Conservation (phyloP, 2,329 filamentous ascomycete species). For the Septoria petroselini region DNA sequence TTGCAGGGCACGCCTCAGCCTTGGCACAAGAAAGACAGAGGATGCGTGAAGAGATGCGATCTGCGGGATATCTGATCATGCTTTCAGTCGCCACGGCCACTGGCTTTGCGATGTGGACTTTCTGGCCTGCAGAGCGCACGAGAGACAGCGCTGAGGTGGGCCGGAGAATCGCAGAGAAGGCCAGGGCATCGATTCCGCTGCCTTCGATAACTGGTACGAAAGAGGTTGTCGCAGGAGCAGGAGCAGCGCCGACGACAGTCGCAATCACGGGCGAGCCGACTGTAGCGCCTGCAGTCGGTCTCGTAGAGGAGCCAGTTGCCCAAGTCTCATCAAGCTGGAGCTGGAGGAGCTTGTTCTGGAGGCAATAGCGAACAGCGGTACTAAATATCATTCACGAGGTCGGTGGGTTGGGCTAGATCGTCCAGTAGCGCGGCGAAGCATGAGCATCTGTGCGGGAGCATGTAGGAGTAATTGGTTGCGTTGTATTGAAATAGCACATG, state of each 20-base stretch:
- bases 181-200: conserved; percentile 18
- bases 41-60: conserved; percentile 24
- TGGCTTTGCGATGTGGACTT: conserved; percentile 28
- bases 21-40: conserved; percentile 22
- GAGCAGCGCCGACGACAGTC: conserved; percentile 3
- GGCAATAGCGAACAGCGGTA: conserved; percentile 5
- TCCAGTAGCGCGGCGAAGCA: too few species aligned
- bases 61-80: conserved; percentile 25
- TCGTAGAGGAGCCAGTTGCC: conserved; percentile 5
- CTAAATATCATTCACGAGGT: too few species aligned
- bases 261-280: conserved; percentile 9
- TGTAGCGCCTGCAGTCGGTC: neutral
- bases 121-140: conserved; percentile 25
- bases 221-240: conserved; percentile 1
- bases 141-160: conserved; percentile 27
- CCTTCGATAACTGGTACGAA: conserved; percentile 12
- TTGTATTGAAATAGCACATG: too few species aligned
- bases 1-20: conserved; percentile 13
- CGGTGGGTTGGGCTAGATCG: too few species aligned
- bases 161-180: conserved; percentile 26
- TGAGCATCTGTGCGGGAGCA: too few species aligned
- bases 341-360: conserved; percentile 23
- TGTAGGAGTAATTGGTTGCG: too few species aligned
- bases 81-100: conserved; percentile 25
- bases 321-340: conserved; percentile 1